Evolutionary conservation across 371 early-diverging fungal genomes (phyloP).

Genomic region (Spraguea lophii): DNA sequence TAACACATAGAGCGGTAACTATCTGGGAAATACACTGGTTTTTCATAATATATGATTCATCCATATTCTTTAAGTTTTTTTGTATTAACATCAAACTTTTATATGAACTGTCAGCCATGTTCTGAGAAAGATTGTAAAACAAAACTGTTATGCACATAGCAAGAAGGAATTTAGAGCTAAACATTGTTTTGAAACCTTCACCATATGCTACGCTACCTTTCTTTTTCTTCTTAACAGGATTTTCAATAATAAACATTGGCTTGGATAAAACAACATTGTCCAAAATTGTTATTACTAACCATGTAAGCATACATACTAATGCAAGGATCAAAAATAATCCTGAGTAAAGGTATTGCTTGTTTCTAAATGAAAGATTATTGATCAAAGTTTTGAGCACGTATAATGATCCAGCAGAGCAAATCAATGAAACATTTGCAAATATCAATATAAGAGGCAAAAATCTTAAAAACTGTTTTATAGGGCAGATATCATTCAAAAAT

Average conservation of each 20-base stretch:
- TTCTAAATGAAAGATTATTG: not conserved
- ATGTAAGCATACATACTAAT: slow-evolving; percentile 17
- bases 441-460: slow-evolving; percentile 45
- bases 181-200: slow-evolving; percentile 39
- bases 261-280: slow-evolving; percentile 25
- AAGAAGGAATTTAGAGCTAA: slow-evolving; percentile 32
- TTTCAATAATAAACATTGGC: slow-evolving; percentile 24
- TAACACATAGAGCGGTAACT: slow-evolving; percentile 30
- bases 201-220: slow-evolving; percentile 34
- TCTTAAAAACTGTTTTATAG: slow-evolving; percentile 41
- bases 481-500: slow-evolving; percentile 42
- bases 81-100: slow-evolving; percentile 26
- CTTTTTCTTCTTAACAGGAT: not conserved
- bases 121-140: slow-evolving; percentile 38
- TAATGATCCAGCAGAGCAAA: slow-evolving; percentile 22
- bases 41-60: slow-evolving; percentile 18
- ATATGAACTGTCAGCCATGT: slow-evolving; percentile 39
- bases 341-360: slow-evolving; percentile 12
- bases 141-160: slow-evolving; percentile 41
- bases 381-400: slow-evolving; percentile 6
- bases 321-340: slow-evolving; percentile 24
- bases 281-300: slow-evolving; percentile 22
- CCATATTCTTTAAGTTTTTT: slow-evolving; percentile 12
- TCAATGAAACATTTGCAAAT: slow-evolving; percentile 38
- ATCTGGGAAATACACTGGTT: slow-evolving; percentile 36